These are phyloP conservation scores for Myxozyma geophila DNA, from an alignment of 805 yeast species.

Conservation along the genomic window DNA sequence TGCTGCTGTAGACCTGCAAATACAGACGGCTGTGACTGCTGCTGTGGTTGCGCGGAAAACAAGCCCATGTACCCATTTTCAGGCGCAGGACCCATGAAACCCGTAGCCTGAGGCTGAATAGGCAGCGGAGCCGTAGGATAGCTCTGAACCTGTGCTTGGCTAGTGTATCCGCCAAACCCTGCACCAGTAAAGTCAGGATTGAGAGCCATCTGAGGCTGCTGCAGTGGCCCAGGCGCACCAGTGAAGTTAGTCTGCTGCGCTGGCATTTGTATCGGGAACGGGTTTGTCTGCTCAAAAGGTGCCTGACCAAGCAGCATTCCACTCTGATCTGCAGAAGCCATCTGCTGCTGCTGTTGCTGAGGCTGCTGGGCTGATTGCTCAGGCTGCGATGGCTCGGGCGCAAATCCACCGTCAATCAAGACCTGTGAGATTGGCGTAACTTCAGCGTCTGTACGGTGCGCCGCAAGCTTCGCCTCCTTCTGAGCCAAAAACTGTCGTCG, in stretches of 20 bases:
- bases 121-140: slow-evolving; percentile 26
- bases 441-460: slow-evolving; percentile 35
- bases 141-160: slow-evolving; percentile 33
- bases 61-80: slow-evolving; percentile 49
- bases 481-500: slow-evolving; percentile 78
- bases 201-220: slow-evolving; percentile 13
- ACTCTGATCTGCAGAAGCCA: neutral
- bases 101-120: slow-evolving; percentile 38
- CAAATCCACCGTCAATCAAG: slow-evolving; percentile 5
- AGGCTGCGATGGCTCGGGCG: slow-evolving; percentile 5
- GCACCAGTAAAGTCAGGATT: slow-evolving; percentile 38
- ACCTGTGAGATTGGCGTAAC: slow-evolving; percentile 39
- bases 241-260: slow-evolving; percentile 20
- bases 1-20: slow-evolving; percentile 19
- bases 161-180: slow-evolving; percentile 39
- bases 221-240: slow-evolving; percentile 2
- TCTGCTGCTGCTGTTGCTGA: slow-evolving; percentile 19
- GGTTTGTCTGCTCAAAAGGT: slow-evolving; percentile 10
- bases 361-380: slow-evolving; percentile 15
- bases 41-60: slow-evolving; percentile 58
- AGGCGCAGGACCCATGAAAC: slow-evolving; percentile 21
- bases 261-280: slow-evolving; percentile 29
- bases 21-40: slow-evolving; percentile 31
- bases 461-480: slow-evolving; percentile 51
- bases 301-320: neutral